Evolutionary conservation across 225 moss, liverwort and hornwort species (phyloP).

Genomic region (Pseudisothecium myosuroides): DNA sequence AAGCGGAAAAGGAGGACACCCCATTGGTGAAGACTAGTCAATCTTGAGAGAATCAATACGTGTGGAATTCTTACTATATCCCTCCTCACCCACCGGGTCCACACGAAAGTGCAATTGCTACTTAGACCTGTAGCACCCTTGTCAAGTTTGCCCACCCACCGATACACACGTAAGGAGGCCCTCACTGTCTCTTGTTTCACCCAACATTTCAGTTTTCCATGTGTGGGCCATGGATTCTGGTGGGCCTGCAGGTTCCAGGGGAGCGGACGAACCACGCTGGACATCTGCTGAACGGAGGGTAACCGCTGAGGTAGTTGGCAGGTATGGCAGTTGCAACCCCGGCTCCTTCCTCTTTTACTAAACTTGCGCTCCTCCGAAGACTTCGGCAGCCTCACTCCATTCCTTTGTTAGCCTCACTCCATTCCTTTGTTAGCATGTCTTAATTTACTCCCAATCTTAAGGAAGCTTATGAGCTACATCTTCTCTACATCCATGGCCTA

Average conservation of each 20-base stretch:
- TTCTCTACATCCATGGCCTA: background rate
- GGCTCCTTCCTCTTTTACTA: background rate
- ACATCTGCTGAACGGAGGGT: slow-evolving; percentile 17
- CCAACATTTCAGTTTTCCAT: background rate
- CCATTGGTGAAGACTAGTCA: too few species aligned
- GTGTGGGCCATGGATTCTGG: background rate
- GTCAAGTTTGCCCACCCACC: too few species aligned
- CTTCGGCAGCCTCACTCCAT: background rate
- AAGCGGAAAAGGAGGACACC: too few species aligned
- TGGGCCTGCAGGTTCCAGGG: background rate
- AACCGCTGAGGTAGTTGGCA: slow-evolving; percentile 33
- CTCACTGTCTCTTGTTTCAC: background rate
- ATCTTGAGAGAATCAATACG: too few species aligned
- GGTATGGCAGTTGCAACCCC: slow-evolving; percentile 39
- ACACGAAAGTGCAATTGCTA: too few species aligned
- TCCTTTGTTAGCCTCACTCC: background rate
- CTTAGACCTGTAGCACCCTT: too few species aligned
- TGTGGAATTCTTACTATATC: too few species aligned
- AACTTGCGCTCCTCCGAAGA: background rate
- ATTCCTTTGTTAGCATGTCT: background rate
- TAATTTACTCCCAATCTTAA: background rate
- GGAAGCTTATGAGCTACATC: background rate
- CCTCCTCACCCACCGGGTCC: too few species aligned
- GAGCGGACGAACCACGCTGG: background rate
- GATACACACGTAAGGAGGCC: too few species aligned